Evolutionary conservation across 164 flowering plant genomes (phyloP).

Genomic region (Platanus orientalis): DNA sequence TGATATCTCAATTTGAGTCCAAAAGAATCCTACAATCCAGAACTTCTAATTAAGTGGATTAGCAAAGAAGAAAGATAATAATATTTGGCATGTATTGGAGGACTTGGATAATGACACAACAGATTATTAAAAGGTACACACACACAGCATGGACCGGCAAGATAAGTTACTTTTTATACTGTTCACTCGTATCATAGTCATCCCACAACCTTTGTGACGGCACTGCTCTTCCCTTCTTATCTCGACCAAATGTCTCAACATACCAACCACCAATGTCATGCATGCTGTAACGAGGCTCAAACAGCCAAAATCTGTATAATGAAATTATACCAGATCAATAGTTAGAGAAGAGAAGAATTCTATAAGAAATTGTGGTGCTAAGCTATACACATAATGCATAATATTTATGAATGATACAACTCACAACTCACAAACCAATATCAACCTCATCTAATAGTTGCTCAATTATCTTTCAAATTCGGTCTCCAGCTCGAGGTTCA

Average conservation of each 20-base stretch:
- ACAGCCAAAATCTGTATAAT: slow-evolving; percentile 79
- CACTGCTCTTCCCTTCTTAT: slow-evolving; percentile 61
- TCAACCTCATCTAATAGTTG: too few species aligned
- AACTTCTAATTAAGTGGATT: slow-evolving; percentile 3
- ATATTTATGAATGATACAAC: too few species aligned
- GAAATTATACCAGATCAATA: slow-evolving; percentile 1
- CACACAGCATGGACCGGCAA: background rate
- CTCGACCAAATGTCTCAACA: slow-evolving; percentile 82
- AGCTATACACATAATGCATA: too few species aligned
- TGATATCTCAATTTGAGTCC: background rate
- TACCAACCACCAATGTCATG: slow-evolving; percentile 99
- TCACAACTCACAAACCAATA: too few species aligned
- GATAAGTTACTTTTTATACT: slow-evolving; percentile 50
- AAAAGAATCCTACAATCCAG: background rate
- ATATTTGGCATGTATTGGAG: too few species aligned
- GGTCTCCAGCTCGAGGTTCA: too few species aligned
- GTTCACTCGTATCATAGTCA: slow-evolving; percentile 40
- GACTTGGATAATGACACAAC: too few species aligned
- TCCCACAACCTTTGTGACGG: slow-evolving; percentile 77
- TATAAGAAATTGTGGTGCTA: too few species aligned
- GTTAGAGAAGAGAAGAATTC: too few species aligned
- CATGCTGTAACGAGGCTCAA: slow-evolving; percentile 86
- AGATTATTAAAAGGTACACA: background rate
- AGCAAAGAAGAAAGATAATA: background rate
- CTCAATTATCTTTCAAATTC: too few species aligned